Evolutionary conservation across 768 basidiomycete genomes (phyloP).

Genomic region (Tylopilus rubrobrunneus): DNA sequence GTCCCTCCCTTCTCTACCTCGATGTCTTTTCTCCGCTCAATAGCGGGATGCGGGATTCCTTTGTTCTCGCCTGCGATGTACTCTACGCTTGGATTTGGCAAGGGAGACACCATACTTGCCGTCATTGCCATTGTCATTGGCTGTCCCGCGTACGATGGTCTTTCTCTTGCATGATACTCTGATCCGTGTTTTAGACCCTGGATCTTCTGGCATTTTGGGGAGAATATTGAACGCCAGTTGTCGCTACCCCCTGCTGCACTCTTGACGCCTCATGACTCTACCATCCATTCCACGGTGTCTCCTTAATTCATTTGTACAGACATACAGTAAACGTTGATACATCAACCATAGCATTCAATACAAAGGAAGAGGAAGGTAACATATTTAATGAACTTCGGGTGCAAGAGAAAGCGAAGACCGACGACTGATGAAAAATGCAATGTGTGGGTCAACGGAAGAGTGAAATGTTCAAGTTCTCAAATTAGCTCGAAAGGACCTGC

Average conservation of each 20-base stretch:
- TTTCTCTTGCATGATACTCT: constrained; percentile 8
- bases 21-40: constrained; percentile 54
- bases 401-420: background rate
- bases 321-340: background rate
- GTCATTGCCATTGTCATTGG: constrained; percentile 54
- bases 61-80: constrained; percentile 78
- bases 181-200: constrained; percentile 39
- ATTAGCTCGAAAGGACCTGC: background rate
- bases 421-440: background rate
- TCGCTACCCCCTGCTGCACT: too few relatives aligned
- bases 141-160: constrained; percentile 41
- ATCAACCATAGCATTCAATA: background rate
- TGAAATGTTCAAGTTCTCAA: background rate
- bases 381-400: background rate
- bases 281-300: background rate
- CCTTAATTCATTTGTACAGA: background rate
- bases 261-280: constrained; percentile 21
- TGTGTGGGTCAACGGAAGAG: background rate
- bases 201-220: constrained; percentile 24
- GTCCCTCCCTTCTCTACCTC: constrained; percentile 37
- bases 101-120: constrained; percentile 64
- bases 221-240: constrained; percentile 45
- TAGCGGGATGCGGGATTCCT: constrained; percentile 73
- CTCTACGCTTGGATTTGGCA: constrained; percentile 60
- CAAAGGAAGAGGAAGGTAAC: background rate